Evolutionary conservation across 1,139 yeast species (phyloP).

Genomic region (Geotrichum citri-aurantii): DNA sequence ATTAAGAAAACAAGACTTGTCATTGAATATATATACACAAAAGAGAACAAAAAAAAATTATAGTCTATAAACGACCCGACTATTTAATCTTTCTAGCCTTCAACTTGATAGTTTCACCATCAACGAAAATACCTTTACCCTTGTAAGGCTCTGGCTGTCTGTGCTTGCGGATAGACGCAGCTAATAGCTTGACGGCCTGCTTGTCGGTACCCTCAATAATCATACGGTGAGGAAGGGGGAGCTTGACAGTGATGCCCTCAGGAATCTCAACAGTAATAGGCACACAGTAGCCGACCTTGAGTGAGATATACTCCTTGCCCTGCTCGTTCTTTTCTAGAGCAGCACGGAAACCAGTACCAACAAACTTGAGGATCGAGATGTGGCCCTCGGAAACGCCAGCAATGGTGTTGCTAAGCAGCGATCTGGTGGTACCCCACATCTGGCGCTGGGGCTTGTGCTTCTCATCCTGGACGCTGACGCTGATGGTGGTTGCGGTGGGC

Average conservation of each 20-base stretch:
- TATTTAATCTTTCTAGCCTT: constrained; percentile 92
- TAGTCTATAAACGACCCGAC: constrained; percentile 14
- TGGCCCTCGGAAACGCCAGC: constrained; percentile 93
- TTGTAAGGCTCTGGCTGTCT: constrained; percentile 98
- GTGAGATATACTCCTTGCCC: constrained; percentile 56
- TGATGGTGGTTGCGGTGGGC: constrained; percentile 37
- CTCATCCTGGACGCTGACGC: constrained; percentile 54
- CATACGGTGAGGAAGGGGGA: constrained; percentile 85
- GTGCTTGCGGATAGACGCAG: constrained; percentile 78
- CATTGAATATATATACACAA: constrained; percentile 11
- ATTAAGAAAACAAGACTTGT: background rate
- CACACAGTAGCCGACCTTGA: constrained; percentile 82
- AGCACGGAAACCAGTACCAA: constrained; percentile 97
- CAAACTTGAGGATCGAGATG: constrained; percentile 76
- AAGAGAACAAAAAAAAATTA: constrained; percentile 1
- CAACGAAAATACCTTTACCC: constrained; percentile 94
- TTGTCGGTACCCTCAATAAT: constrained; percentile 82
- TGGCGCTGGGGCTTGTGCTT: constrained; percentile 64
- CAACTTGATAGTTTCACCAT: constrained; percentile 82
- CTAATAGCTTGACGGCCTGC: constrained; percentile 82
- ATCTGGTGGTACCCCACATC: constrained; percentile 94
- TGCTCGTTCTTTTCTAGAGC: constrained; percentile 46
- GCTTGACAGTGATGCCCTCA: constrained; percentile 60
- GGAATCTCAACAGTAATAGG: constrained; percentile 64
- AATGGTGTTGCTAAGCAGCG: constrained; percentile 69